Conservation (phyloP, 2,329 filamentous ascomycete species). For the Trematosphaeria pertusa region DNA sequence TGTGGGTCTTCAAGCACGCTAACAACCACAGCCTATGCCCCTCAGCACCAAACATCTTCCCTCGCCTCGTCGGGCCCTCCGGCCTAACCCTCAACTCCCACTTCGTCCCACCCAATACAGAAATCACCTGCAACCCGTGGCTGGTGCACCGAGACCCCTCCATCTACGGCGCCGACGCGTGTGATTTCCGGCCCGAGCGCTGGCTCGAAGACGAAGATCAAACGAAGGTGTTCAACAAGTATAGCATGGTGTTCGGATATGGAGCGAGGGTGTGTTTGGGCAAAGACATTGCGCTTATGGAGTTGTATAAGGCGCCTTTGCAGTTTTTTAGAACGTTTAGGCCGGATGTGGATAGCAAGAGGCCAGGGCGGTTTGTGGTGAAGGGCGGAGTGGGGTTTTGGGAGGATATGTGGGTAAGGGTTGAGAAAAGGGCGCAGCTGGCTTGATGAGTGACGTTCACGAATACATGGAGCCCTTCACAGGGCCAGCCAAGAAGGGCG, state of each 20-base stretch:
- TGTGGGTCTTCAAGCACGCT: neutral
- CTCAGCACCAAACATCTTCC: constrained; percentile 59
- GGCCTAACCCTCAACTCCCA: constrained; percentile 46
- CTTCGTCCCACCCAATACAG: constrained; percentile 33
- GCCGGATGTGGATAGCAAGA: constrained; percentile 33
- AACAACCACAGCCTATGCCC: constrained; percentile 51
- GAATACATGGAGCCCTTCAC: too few relatives aligned
- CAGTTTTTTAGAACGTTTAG: constrained; percentile 53
- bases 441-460: too few relatives aligned
- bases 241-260: constrained; percentile 60
- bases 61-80: constrained; percentile 50
- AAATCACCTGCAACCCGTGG: constrained; percentile 40
- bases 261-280: constrained; percentile 58
- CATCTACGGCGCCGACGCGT: constrained; percentile 38
- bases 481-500: too few relatives aligned
- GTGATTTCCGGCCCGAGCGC: constrained; percentile 35
- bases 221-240: constrained; percentile 54
- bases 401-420: constrained; percentile 50
- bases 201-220: constrained; percentile 46
- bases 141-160: constrained; percentile 36
- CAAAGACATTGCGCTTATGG: constrained; percentile 60
- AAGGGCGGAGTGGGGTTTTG: constrained; percentile 54
- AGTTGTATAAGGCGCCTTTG: constrained; percentile 55
- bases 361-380: constrained; percentile 46
- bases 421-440: constrained; percentile 25